Conservation (phyloP, 2,329 filamentous ascomycete species). For the Fusarium penzigii region DNA sequence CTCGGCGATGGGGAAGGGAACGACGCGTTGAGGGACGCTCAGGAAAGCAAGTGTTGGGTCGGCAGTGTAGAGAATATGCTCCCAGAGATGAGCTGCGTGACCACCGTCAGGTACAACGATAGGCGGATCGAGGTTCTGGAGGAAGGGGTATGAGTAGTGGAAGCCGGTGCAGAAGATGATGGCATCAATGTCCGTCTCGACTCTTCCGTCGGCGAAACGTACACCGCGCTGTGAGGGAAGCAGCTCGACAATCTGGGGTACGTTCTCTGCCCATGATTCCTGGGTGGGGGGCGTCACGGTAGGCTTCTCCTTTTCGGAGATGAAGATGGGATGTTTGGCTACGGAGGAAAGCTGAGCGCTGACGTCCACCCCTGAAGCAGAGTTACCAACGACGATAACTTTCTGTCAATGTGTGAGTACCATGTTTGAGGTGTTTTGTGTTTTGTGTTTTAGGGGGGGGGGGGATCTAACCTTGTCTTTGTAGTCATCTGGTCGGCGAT, state of each 20-base stretch:
- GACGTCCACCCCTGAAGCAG: slow-evolving; percentile 72
- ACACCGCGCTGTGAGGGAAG: slow-evolving; percentile 49
- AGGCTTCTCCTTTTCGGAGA: slow-evolving; percentile 47
- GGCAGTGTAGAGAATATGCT: slow-evolving; percentile 68
- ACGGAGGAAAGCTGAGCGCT: slow-evolving; percentile 61
- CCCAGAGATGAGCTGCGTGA: slow-evolving; percentile 67
- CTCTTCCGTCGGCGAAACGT: slow-evolving; percentile 61
- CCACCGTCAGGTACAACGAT: slow-evolving; percentile 62
- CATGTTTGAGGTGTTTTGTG: no score
- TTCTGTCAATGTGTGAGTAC: slow-evolving; percentile 58
- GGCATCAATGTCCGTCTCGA: slow-evolving; percentile 67
- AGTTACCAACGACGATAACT: slow-evolving; percentile 67
- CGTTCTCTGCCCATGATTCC: slow-evolving; percentile 34
- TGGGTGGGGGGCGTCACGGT: slow-evolving; percentile 29
- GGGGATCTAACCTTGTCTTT: slow-evolving; percentile 29
- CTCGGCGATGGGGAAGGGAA: slow-evolving; percentile 72
- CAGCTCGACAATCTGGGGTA: slow-evolving; percentile 50
- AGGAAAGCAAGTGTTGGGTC: slow-evolving; percentile 68
- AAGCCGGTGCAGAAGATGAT: slow-evolving; percentile 87
- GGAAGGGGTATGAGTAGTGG: slow-evolving; percentile 77
- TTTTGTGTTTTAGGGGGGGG: no score
- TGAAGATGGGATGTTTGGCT: slow-evolving; percentile 56
- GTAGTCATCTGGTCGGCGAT: slow-evolving; percentile 48
- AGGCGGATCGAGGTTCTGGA: slow-evolving; percentile 44
- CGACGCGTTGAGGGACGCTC: slow-evolving; percentile 65